These are phyloP conservation scores for Lachancea kluyveri DNA, from an alignment of 805 yeast genomes.

Conservation along the genomic window DNA sequence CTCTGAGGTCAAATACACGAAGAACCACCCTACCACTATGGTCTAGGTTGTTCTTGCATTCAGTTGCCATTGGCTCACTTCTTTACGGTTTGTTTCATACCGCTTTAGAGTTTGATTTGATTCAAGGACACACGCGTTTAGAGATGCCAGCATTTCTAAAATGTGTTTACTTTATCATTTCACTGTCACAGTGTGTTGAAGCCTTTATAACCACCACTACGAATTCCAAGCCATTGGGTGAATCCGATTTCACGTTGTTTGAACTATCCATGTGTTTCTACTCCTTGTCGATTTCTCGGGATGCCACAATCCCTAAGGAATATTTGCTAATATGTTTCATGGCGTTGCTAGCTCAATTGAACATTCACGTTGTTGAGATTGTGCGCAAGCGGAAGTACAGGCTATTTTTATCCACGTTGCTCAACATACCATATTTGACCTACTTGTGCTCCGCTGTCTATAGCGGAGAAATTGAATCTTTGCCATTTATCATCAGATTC, in stretches of 20 bases:
- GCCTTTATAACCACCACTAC: slow-evolving; percentile 49
- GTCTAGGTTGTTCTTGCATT: slow-evolving; percentile 31
- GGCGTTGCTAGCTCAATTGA: slow-evolving; percentile 52
- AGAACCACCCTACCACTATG: slow-evolving; percentile 17
- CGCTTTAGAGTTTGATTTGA: slow-evolving; percentile 8
- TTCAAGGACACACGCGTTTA: slow-evolving; percentile 39
- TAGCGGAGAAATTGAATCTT: slow-evolving; percentile 36
- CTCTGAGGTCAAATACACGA: slow-evolving; percentile 36
- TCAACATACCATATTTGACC: slow-evolving; percentile 47
- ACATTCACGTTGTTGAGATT: slow-evolving; percentile 58
- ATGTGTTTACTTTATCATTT: slow-evolving; percentile 53
- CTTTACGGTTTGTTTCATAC: slow-evolving; percentile 9
- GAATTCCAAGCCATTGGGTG: slow-evolving; percentile 29
- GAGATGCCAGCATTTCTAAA: slow-evolving; percentile 52
- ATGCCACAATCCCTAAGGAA: slow-evolving; percentile 4
- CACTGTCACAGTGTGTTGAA: slow-evolving; percentile 45
- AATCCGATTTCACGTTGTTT: slow-evolving; percentile 24
- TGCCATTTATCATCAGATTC: slow-evolving; percentile 51
- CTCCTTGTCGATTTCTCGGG: slow-evolving; percentile 8
- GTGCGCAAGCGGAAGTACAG: slow-evolving; percentile 47
- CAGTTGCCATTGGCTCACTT: slow-evolving; percentile 17
- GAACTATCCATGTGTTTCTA: slow-evolving; percentile 26
- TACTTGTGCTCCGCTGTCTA: slow-evolving; percentile 40
- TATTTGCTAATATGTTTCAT: slow-evolving; percentile 36
- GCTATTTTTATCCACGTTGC: slow-evolving; percentile 53